Evolutionary conservation across 2,329 filamentous ascomycete species (phyloP), one percentile per base, ranked within the genome.

Genomic region (Fusarium fujikuroi): DNA sequence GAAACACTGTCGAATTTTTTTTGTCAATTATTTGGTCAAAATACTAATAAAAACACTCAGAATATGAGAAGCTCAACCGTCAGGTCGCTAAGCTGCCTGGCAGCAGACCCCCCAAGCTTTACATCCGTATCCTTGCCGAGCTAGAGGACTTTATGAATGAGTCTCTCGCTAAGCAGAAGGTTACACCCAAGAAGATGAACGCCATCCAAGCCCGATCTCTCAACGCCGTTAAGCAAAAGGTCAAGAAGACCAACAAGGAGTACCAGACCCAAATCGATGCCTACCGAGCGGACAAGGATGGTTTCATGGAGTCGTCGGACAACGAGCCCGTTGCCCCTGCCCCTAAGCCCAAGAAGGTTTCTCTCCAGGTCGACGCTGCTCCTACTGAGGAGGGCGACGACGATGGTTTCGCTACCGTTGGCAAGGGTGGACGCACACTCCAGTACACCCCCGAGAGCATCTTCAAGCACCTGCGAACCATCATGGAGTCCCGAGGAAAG

Each of bases 171-270:
- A 98, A 98, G 89, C 94, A 97, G 82, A 99, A 99, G 88, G 93
- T 97, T 76, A 93, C 93, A 5, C 91, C 92, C 73, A 98, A 98
- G 91, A 98, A 98, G 89, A 97, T 98, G 95, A 99, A 97, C 86
- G 95, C 95, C 71, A 96, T 92, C 80, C 97, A 95, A 81, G 93
- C 95, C 75, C 94, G 95, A 85, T 95, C 95, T 79, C 90, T 99
- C 80, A 99, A 98, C 83, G 94, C 95, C 72, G 93, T 98, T 80
- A 97, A 98, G 86, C 96, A 99, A 84, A 95, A 95, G 86, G 94
- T 99, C 87, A 95, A 95, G 90, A 98, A 98, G 90, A 95, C 95
- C 86, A 97, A 95, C 89, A 97, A 97, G 86, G 95, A 98, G 74
- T 95, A 95, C 85, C 90, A 94, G 80, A 87, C 89, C 71, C 93